phyloP scores from a whole-genome alignment of 139 green algal species.

The Coelastrella sp. region DNA sequence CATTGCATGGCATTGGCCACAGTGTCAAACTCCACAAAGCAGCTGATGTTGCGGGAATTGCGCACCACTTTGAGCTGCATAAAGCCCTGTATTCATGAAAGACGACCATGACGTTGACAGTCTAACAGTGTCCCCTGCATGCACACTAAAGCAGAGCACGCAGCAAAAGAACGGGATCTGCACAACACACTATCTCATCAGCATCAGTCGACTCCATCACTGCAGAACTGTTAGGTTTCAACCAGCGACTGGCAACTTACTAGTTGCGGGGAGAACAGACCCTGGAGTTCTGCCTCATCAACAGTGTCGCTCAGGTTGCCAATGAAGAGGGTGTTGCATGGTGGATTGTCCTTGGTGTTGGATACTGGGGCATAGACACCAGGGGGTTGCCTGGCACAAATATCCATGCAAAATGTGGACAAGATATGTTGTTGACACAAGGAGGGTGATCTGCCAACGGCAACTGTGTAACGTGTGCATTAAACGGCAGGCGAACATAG shows the following conservation, averaged over 20 bases:
- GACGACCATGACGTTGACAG: no score
- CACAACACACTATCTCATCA: no score
- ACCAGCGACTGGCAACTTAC: not conserved
- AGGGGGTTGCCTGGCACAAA: not conserved
- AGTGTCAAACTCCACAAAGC: constrained; percentile 82
- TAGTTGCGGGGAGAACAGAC: constrained; percentile 57
- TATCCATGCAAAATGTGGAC: no score
- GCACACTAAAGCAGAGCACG: no score
- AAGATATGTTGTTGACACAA: no score
- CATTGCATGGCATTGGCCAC: constrained; percentile 9
- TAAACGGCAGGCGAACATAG: no score
- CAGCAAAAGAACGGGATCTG: no score
- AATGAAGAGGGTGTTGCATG: constrained; percentile 96
- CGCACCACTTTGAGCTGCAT: constrained; percentile 87
- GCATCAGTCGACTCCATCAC: no score
- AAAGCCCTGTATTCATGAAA: constrained; percentile 68
- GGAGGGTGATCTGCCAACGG: no score
- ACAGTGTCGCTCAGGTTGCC: constrained; percentile 60
- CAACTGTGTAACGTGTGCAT: no score
- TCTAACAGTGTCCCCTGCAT: no score
- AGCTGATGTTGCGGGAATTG: constrained; percentile 66
- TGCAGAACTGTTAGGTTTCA: no score
- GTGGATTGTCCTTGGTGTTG: constrained; percentile 83
- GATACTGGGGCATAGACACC: not conserved
- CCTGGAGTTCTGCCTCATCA: constrained; percentile 57